Evolutionary conservation across 108 stramenopile genomes (phyloP).

Genomic region (Cyclotella distinguenda): DNA sequence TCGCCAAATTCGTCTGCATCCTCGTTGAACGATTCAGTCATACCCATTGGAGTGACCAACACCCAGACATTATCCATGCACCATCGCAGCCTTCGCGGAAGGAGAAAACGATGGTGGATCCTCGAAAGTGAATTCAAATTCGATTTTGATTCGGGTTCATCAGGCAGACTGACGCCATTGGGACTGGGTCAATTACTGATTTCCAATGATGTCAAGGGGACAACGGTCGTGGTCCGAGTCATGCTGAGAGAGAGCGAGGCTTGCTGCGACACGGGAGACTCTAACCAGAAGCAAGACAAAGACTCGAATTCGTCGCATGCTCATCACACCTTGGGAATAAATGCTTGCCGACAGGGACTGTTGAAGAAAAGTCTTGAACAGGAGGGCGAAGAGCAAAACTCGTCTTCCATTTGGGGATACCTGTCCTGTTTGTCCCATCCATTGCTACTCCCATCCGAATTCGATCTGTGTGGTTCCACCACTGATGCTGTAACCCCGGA

Average conservation of each 20-base stretch:
- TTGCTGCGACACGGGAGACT: no score
- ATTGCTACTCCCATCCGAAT: constrained; percentile 18
- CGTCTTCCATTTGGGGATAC: background rate
- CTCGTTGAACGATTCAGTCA: background rate
- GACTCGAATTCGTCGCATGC: background rate
- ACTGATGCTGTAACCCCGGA: background rate
- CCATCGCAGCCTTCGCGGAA: background rate
- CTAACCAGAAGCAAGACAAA: background rate
- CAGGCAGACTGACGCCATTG: background rate
- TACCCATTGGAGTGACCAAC: constrained; percentile 12
- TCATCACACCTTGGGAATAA: no score
- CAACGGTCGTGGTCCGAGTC: constrained; percentile 21
- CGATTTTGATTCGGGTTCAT: constrained; percentile 1
- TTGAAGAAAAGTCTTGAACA: background rate
- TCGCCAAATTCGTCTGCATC: constrained; percentile 19
- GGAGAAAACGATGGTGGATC: background rate
- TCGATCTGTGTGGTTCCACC: constrained; percentile 13
- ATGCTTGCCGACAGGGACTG: no score
- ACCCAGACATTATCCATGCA: constrained; percentile 4
- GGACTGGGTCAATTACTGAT: constrained; percentile 35
- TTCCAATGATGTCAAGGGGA: constrained; percentile 44
- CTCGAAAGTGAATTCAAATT: background rate
- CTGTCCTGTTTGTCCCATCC: constrained; percentile 36
- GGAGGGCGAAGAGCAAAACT: background rate
- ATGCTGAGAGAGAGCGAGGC: constrained; percentile 30